Conservation (phyloP, 2,329 filamentous ascomycete genomes). For the Arthrobotrys musiformis region DNA sequence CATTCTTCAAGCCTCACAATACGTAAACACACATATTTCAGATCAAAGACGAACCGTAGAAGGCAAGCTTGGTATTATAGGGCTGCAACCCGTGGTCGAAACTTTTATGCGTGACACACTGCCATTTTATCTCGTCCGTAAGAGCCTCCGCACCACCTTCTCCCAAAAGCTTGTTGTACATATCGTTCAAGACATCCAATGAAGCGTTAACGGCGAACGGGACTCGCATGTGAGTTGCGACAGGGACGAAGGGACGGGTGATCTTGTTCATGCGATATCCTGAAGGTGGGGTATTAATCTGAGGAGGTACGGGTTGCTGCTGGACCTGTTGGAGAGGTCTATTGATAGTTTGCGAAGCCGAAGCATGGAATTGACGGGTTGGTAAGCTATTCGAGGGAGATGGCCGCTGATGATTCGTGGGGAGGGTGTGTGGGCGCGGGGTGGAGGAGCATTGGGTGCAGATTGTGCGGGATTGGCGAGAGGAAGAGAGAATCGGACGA, state of each 20-base stretch:
- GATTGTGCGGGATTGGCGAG: conserved; percentile 29
- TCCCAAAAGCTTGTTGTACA: conserved; percentile 76
- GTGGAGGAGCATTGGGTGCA: conserved; percentile 40
- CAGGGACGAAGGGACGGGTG: conserved; percentile 56
- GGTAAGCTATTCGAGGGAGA: background rate
- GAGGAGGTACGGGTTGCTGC: conserved; percentile 40
- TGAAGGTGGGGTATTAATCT: conserved; percentile 28
- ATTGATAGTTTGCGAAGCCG: conserved; percentile 10
- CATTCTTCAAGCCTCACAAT: too few relatives aligned
- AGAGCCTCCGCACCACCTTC: conserved; percentile 77
- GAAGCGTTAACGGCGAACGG: conserved; percentile 74
- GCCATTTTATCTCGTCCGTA: conserved; percentile 93
- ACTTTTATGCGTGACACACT: conserved; percentile 97
- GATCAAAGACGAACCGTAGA: conserved; percentile 72
- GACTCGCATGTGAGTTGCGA: conserved; percentile 48
- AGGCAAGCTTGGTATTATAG: conserved; percentile 93
- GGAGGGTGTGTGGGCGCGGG: conserved; percentile 17
- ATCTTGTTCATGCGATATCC: conserved; percentile 55
- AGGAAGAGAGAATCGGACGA: conserved; percentile 34
- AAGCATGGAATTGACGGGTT: conserved; percentile 13
- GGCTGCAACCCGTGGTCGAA: conserved; percentile 94
- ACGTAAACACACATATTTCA: background rate
- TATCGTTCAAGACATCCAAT: conserved; percentile 77
- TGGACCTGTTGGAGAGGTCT: conserved; percentile 45
- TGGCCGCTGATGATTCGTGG: conserved; percentile 44